Evolutionary conservation across 2,329 filamentous ascomycete species (phyloP), one percentile per base, ranked within the genome.

Genomic region (Colletotrichum theobromicola): DNA sequence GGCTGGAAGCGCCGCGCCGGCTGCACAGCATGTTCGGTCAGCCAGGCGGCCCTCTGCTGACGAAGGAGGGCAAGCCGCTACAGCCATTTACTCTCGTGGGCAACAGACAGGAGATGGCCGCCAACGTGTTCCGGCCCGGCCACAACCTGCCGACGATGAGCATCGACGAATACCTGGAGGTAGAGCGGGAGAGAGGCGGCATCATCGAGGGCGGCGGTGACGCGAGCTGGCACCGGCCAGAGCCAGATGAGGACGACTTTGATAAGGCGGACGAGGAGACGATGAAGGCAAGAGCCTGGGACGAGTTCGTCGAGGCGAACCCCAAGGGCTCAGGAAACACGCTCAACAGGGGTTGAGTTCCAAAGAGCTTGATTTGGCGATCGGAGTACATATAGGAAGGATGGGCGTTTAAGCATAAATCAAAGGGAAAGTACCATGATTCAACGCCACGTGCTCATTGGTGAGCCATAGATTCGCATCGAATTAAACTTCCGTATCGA

Each of bases 71-170:
- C 58, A 97, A 95, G 81, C 97, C 97, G 16, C 87, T 98, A 78
- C 92, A 96, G 79, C 96, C 96, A 1, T 98, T 99, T 80, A 98
- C 95, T 2, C 88, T 99, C 26, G 88, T 97, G 6, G 93, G 93
- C 74, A 93, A 89, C 77, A 90, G 97, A 46, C 92, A 95, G 76
- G 93, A 95, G 75, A 84, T 98, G 74, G 91, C 93, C 75, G 89
- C 93, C 73, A 94, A 94, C 4, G 96, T 99, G 1, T 99, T 99
- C 84, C 90, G 94, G 70, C 92, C 95, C 0, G 95, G 97, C 9
- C 97, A 99, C 82, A 98, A 95, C 84, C 86, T 99, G 73, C 97
- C 97, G 1, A 98, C 97, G 4, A 98, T 99, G 97, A 94, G 92
- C 2, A 98, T 99, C 76, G 97, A 99, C 79, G 97, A 99, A 85